These are phyloP conservation scores for grape (Vitis vinifera) DNA, from an alignment of 164 flowering plant species.

Conservation along the genomic window ASM3070453v1 NC_081812.1:13292001-13292500, in stretches of 20 bases:
- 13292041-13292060: conserved; percentile 40
- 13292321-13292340: too few relatives aligned
- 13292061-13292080: conserved; percentile 4
- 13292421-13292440: conserved; percentile 83
- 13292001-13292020: conserved; percentile 33
- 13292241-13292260: neutral
- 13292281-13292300: too few relatives aligned
- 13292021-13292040: conserved; percentile 27
- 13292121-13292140: neutral
- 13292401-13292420: conserved; percentile 68
- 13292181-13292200: conserved; percentile 39
- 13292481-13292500: too few relatives aligned
- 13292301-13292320: neutral
- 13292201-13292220: conserved; percentile 31
- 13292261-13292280: neutral
- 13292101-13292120: too few relatives aligned
- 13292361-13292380: conserved; percentile 79
- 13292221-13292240: conserved; percentile 59
- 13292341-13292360: conserved; percentile 31
- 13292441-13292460: too few relatives aligned
- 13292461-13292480: too few relatives aligned
- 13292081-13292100: neutral
- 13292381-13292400: conserved; percentile 52
- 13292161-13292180: conserved; percentile 41
- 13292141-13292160: conserved; percentile 31